A percentile compares a stretch with the other conserved stretches of the same genome.
phyloP scores from a whole-genome alignment of 2,329 filamentous ascomycete species.

The Aurifilum marmelostoma region DNA sequence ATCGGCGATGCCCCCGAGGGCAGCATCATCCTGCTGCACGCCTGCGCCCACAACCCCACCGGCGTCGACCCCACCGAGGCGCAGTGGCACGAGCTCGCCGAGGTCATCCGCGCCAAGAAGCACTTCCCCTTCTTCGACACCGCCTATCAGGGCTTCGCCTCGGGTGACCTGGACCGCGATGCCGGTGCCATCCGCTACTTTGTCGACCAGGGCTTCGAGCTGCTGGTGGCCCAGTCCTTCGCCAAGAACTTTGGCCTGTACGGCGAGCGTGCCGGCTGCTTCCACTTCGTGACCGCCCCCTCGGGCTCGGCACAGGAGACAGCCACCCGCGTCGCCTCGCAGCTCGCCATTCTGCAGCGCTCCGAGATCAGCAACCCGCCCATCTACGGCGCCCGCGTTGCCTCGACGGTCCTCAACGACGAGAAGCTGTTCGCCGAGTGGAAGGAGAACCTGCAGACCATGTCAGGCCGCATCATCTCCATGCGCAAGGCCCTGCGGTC shows the following conservation, averaged over 20 bases:
- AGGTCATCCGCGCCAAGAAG: constrained; percentile 72
- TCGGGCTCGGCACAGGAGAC: constrained; percentile 59
- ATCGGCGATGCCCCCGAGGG: constrained; percentile 73
- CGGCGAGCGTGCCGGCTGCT: constrained; percentile 92
- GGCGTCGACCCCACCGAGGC: constrained; percentile 92
- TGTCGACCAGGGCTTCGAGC: constrained; percentile 85
- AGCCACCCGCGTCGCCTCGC: constrained; percentile 72
- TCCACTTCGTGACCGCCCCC: constrained; percentile 86
- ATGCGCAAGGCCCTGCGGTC: constrained; percentile 81
- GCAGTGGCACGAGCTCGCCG: constrained; percentile 91
- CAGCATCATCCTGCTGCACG: constrained; percentile 89
- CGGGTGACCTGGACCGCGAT: constrained; percentile 82
- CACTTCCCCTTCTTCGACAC: constrained; percentile 99
- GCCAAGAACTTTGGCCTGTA: constrained; percentile 99
- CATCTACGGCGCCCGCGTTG: constrained; percentile 90
- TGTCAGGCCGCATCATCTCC: constrained; percentile 92
- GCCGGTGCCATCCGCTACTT: constrained; percentile 95
- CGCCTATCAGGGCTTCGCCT: constrained; percentile 97
- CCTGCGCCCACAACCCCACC: constrained; percentile 97
- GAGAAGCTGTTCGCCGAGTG: constrained; percentile 80
- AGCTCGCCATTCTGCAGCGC: constrained; percentile 91
- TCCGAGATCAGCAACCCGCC: constrained; percentile 98
- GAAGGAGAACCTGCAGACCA: constrained; percentile 88
- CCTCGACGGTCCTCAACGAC: constrained; percentile 83
- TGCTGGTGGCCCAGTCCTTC: constrained; percentile 89